phyloP scores from a whole-genome alignment of 1,284 basidiomycete species.

The Apiotrichum veenhuisii region DNA sequence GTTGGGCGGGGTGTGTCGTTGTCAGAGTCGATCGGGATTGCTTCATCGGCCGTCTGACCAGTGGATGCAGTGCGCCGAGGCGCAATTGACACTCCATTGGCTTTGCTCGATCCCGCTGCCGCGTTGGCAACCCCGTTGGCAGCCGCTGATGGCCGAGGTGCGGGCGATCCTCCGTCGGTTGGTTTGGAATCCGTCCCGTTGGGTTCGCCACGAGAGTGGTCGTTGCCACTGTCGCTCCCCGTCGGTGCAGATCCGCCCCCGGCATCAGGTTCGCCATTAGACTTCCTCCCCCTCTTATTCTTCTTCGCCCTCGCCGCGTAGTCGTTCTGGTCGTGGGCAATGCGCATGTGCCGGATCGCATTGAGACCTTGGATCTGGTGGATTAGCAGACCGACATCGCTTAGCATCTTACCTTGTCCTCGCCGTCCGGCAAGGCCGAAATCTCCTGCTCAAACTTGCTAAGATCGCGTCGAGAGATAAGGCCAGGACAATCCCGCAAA shows the following conservation, averaged over 20 bases:
- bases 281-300: neutral
- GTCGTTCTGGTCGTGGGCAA: neutral
- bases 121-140: no score
- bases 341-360: conserved; percentile 5
- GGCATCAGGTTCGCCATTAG: neutral
- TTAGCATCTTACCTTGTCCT: conserved; percentile 8
- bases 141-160: no score
- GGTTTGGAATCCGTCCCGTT: no score
- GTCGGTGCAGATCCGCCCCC: no score
- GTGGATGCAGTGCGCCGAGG: neutral
- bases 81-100: no score
- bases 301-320: neutral
- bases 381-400: neutral
- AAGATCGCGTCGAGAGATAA: neutral
- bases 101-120: no score
- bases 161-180: no score
- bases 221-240: no score
- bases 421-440: neutral
- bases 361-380: conserved; percentile 3
- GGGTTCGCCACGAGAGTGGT: no score
- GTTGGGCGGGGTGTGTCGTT: neutral
- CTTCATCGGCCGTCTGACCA: neutral
- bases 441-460: neutral
- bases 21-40: neutral
- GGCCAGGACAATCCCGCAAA: conserved; percentile 8